phyloP scores from a whole-genome alignment of 169 alveolate species.

The Plasmodium chabaudi region DNA sequence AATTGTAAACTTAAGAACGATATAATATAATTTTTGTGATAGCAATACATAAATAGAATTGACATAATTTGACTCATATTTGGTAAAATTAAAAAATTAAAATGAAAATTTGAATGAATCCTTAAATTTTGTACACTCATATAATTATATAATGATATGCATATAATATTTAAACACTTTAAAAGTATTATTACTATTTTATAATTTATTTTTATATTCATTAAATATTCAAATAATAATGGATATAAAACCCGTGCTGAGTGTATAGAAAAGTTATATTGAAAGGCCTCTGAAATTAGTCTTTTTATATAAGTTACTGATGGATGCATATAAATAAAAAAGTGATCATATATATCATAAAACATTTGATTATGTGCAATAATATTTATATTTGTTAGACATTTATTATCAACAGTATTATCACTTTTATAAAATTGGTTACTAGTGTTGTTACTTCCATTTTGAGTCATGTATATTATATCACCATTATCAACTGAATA shows the following conservation, averaged over 20 bases:
- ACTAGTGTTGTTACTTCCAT: conserved; percentile 6
- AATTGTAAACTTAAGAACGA: conserved; percentile 72
- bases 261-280: conserved; percentile 47
- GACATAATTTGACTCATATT: conserved; percentile 43
- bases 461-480: background rate
- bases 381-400: too few relatives aligned
- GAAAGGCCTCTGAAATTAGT: conserved; percentile 60
- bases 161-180: conserved; percentile 55
- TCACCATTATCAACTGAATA: conserved; percentile 39
- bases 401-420: background rate
- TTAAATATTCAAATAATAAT: conserved; percentile 33
- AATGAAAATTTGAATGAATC: conserved; percentile 62
- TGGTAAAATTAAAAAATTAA: conserved; percentile 64
- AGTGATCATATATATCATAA: conserved; percentile 44
- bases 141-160: conserved; percentile 54
- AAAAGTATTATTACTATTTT: conserved; percentile 20
- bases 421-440: conserved; percentile 50
- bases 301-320: conserved; percentile 43
- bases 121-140: conserved; percentile 54
- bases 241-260: conserved; percentile 70
- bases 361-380: conserved; percentile 18
- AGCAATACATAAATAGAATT: conserved; percentile 50
- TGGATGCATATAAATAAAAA: conserved; percentile 51
- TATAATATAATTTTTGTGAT: conserved; percentile 36
- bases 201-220: conserved; percentile 38